A percentile compares a stretch with the other conserved stretches of the same genome.
Conservation (phyloP, 805 yeast species). For the Candida wancherniae region DNA sequence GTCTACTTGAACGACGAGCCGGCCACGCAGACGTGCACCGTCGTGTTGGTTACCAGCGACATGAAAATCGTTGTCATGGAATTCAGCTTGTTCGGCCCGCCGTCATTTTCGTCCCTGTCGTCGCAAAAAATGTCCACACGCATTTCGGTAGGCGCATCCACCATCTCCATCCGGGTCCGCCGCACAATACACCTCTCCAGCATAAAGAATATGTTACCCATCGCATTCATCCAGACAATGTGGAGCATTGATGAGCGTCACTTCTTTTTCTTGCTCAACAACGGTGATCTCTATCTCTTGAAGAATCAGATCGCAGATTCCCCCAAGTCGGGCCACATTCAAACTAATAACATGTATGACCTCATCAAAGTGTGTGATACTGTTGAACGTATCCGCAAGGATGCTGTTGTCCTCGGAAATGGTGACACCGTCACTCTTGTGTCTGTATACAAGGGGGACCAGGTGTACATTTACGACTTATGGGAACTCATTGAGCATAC, state of each 20-base stretch:
- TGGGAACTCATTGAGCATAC: constrained; percentile 22
- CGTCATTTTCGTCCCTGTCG: constrained; percentile 2
- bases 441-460: constrained; percentile 38
- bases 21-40: constrained; percentile 2
- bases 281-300: constrained; percentile 37
- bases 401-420: constrained; percentile 17
- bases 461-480: constrained; percentile 26
- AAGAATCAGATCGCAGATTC: constrained; percentile 24
- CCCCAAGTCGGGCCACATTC: constrained; percentile 5
- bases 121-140: constrained; percentile 3
- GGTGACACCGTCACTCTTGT: constrained; percentile 13
- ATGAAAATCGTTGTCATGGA: constrained; percentile 26
- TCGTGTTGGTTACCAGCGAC: constrained; percentile 29
- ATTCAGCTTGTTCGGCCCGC: constrained; percentile 11
- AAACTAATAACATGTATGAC: constrained; percentile 29
- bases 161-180: constrained; percentile 26
- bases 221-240: constrained; percentile 21
- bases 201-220: constrained; percentile 23
- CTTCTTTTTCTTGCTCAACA: constrained; percentile 30
- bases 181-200: constrained; percentile 33
- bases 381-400: constrained; percentile 31
- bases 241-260: constrained; percentile 26
- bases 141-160: constrained; percentile 11
- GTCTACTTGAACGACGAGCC: constrained; percentile 13
- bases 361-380: constrained; percentile 26